Percentiles rank a stretch among this genome's conserved stretches.
Evolutionary conservation across 768 basidiomycete genomes (phyloP).

Genomic region (Nidula microcarpa): DNA sequence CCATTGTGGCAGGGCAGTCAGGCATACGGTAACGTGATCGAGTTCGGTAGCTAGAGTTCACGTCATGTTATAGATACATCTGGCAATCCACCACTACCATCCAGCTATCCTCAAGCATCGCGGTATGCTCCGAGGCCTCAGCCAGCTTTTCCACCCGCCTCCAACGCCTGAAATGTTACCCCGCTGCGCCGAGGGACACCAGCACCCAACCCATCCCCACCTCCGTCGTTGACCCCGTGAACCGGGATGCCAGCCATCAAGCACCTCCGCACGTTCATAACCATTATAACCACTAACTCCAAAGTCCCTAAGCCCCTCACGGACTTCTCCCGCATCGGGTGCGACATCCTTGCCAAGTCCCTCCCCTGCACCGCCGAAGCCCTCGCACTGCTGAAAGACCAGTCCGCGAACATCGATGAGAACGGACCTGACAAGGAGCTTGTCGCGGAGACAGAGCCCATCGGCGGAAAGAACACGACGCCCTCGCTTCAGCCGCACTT

Average conservation of each 20-base stretch:
- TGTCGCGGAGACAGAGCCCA: slow-evolving; percentile 35
- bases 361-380: slow-evolving; percentile 61
- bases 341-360: slow-evolving; percentile 79
- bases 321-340: slow-evolving; percentile 74
- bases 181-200: slow-evolving; percentile 57
- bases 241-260: slow-evolving; percentile 60
- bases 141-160: too few relatives aligned
- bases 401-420: slow-evolving; percentile 63
- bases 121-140: too few relatives aligned
- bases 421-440: slow-evolving; percentile 68
- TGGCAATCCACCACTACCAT: too few relatives aligned
- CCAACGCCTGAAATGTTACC: slow-evolving; percentile 64
- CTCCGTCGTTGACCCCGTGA: slow-evolving; percentile 65
- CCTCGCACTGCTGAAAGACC: slow-evolving; percentile 63
- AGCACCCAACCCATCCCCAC: slow-evolving; percentile 51
- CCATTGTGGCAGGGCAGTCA: too few relatives aligned
- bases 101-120: too few relatives aligned
- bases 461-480: slow-evolving; percentile 20
- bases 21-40: too few relatives aligned
- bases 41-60: too few relatives aligned
- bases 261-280: slow-evolving; percentile 86
- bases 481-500: slow-evolving; percentile 25
- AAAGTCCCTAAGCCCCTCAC: slow-evolving; percentile 86
- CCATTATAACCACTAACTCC: slow-evolving; percentile 87
- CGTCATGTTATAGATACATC: too few relatives aligned